Base-by-base conservation (phyloP, 805 yeast species). In the Lachancea dasiensis region DNA sequence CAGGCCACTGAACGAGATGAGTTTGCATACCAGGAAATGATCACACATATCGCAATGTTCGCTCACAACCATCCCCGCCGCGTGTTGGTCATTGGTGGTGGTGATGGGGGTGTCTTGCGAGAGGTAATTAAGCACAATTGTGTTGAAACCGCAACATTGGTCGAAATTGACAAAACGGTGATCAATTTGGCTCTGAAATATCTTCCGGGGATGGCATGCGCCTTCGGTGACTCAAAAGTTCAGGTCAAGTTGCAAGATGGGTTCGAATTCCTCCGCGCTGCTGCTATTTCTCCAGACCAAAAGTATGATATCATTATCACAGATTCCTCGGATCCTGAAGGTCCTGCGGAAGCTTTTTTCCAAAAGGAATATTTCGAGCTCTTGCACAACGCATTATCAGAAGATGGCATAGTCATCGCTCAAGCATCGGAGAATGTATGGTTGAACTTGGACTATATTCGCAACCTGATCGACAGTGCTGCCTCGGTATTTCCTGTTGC, bases 301-400 rank as follows among this genome's bases (percentile, higher is more conserved):
- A 73, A 73, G 48, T 87, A 70, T 55, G 96, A 87, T 60, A 80
- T 89, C 22, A 84, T 87, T 42, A 86, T 87, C 44, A 84, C 95
- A 13, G 97, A 87, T 60, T 84, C 95, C 2, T 81, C 94, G 2
- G 97, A 87, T 60, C 96, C 96, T 1, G 96, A 87, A 51, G 96
- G 92, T 3, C 97, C 97, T 5, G 97, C 97, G 1, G 94, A 80
- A 51, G 83, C 83, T 14, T 83, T 87, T 50, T 87, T 87, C 66
- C 85, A 86, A 58, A 70, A 72, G 43, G 75, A 72, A 39, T 87
- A 87, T 64, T 87, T 86, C 62, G 68, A 76, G 51, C 64, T 87
- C 39, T 65, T 89, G 40, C 52, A 66, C 44, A 70, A 72, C 41
- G 83, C 92, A 4, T 69, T 87, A 39, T 73, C 72, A 31, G 68